phyloP scores from a whole-genome alignment of 1,284 basidiomycete genomes.

The Inonotus hispidus region DNA sequence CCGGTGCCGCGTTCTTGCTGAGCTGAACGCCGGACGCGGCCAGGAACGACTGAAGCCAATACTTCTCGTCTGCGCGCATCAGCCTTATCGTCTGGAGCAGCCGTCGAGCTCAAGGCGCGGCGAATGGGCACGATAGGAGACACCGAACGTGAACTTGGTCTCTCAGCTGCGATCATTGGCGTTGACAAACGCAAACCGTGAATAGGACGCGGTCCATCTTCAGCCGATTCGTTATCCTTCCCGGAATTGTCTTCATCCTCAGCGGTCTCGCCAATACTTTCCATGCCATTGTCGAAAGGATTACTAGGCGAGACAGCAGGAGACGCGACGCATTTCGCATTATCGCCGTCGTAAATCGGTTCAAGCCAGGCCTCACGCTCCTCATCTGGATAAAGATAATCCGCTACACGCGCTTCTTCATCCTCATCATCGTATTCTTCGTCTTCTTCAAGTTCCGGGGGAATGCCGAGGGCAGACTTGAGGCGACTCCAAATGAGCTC shows the following conservation, averaged over 20 bases:
- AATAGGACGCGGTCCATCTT: constrained; percentile 2
- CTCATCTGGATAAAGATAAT: constrained; percentile 9
- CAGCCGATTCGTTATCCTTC: constrained; percentile 18
- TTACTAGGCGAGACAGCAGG: constrained; percentile 11
- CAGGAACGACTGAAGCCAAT: constrained; percentile 17
- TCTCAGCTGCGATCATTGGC: constrained; percentile 18
- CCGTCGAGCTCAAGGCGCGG: constrained; percentile 12
- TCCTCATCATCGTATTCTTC: constrained; percentile 25
- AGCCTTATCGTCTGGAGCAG: constrained; percentile 8
- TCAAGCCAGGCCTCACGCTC: constrained; percentile 19
- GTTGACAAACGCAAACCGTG: constrained; percentile 19
- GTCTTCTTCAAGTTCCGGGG: constrained; percentile 27
- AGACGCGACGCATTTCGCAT: constrained; percentile 19
- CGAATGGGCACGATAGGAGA: constrained; percentile 7
- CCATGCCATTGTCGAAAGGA: constrained; percentile 21
- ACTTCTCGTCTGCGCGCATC: constrained; percentile 16
- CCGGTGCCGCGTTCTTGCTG: constrained; percentile 25
- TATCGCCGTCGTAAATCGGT: constrained; percentile 21
- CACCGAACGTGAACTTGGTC: constrained; percentile 11
- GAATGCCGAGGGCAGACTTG: constrained; percentile 31
- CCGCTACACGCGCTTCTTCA: constrained; percentile 17
- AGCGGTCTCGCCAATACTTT: constrained; percentile 25
- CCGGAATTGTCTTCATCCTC: constrained; percentile 21
- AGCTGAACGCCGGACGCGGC: constrained; percentile 23
- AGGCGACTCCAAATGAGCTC: constrained; percentile 33